Base-by-base conservation (phyloP, 306 rosid species). In the Quercus rubra region DNA sequence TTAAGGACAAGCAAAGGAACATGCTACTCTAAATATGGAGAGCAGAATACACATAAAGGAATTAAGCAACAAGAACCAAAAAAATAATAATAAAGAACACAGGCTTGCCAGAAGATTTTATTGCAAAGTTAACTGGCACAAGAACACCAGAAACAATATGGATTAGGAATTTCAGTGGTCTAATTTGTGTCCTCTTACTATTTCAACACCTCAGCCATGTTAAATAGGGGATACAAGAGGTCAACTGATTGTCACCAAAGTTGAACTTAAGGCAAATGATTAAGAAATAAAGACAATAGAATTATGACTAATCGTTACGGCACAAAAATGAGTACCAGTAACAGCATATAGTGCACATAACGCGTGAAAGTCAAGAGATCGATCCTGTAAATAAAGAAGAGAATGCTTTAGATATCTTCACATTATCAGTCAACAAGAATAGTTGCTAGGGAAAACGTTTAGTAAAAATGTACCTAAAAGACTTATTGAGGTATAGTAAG, bases 301-400 rank as follows among this genome's bases (percentile, higher is more conserved):
- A 75, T 31, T 70, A 80, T 62, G 73, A 77, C 61, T 73, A 71
- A 27, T 43, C 6, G 66, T 80, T 85, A 73, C 31, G 13, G 80
- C 55, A 74, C 77, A 83, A 85, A 88, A 85, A 55, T 78, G 82
- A 86, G 85, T 92, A 95, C 99, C 99, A 14, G 98, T 92, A 70
- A 91, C 90, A 81, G 99, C 99, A 71, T 95, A 95, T 62, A 95
- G 89, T 46, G 99, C 99, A 81, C 99, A 95, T 86, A 95, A 89
- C 79, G 91, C 97, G n/a, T 92, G 91, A 79, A 95, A 95, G 86
- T 95, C 99, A 59, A 95, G 97, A n/a, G 97, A 95, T 38, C 97
- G 92, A 62, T 95, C 99, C 99, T 95, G 98, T 81, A 88, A 83
- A 87, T 74, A 82, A 17, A 83, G 77, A 83, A 81, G 66, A 51